Conservation (phyloP, 225 moss, liverwort and hornwort species). For the Physcomitrium patens region DNA sequence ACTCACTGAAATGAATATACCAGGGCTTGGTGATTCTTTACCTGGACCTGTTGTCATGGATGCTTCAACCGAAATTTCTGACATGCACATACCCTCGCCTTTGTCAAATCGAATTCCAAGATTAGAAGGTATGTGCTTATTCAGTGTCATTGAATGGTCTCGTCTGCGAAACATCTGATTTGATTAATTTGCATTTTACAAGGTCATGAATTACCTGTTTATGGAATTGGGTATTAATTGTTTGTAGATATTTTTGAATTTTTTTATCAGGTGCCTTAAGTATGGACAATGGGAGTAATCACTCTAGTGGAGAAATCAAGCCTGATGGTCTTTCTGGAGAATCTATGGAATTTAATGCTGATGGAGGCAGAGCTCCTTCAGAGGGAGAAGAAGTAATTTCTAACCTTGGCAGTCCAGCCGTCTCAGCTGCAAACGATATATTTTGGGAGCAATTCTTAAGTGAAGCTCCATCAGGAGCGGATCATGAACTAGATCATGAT, state of each 20-base stretch:
- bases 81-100: conserved; percentile 40
- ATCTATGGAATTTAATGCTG: conserved; percentile 50
- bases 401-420: conserved; percentile 46
- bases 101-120: conserved; percentile 44
- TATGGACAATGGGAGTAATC: conserved; percentile 34
- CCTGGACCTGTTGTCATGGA: conserved; percentile 35
- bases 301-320: conserved; percentile 25
- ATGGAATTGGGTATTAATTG: not conserved
- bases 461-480: conserved; percentile 59
- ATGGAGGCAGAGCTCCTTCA: conserved; percentile 36
- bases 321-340: conserved; percentile 44
- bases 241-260: not conserved
- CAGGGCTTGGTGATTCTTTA: conserved; percentile 35
- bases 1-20: conserved; percentile 73
- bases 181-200: not conserved
- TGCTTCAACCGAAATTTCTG: conserved; percentile 21
- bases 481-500: conserved; percentile 58
- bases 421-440: conserved; percentile 65
- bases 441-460: conserved; percentile 95
- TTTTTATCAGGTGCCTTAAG: conserved; percentile 36
- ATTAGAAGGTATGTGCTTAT: conserved; percentile 42
- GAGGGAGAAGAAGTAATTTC: conserved; percentile 53
- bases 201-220: not conserved
- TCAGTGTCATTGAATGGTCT: not conserved
- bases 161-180: not conserved